Evolutionary conservation across 169 alveolate species (phyloP), one percentile per base, ranked within the genome.

Genomic region (Plasmodium knowlesi): DNA sequence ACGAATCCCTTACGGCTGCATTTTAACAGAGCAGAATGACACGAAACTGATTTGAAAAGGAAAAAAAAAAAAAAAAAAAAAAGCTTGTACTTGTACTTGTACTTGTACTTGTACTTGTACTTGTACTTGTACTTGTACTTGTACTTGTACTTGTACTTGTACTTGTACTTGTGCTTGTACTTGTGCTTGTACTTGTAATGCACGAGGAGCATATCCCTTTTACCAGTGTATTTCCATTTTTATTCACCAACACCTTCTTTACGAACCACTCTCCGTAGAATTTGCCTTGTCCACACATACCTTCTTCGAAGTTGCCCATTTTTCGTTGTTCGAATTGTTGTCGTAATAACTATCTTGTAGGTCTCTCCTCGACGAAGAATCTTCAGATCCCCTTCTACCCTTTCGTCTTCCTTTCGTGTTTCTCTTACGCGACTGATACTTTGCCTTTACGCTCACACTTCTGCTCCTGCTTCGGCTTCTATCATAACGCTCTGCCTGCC

Each of bases 271-370:
- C 19, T 16, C 54, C 8, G 84, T 74, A 9, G 86, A 76, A 85
- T 54, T 50, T 32, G 34, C 57, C 70, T 85, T 85, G 28, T 25
- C 34, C 22, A 71, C 50, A 34, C 93, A 76, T 1, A 41, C 67
- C 57, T 73, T 85, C 19, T 85, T 85, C 8, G 84, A 50, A 6
- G 34, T 9, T 4, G 70, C 54, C 84, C 85, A 85, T 4, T 85
- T 50, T 5, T 76, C 85, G 61, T 46, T 43, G 32, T 85, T 54
- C 22, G 19, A 30, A 28, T n/a, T 70, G 28, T 85, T 86, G 25
- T 84, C 81, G 57, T 73, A 28, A 54, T 16, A 46, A 73, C 41
- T 73, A 25, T 73, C 93, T 30, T 32, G 54, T 53, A 50, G 12
- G 22, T 84, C 83, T 30, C 46, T 32, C 41, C 32, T 74, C 12